phyloP scores from a whole-genome alignment of 306 rosid species.

The Quercus rubra region DNA sequence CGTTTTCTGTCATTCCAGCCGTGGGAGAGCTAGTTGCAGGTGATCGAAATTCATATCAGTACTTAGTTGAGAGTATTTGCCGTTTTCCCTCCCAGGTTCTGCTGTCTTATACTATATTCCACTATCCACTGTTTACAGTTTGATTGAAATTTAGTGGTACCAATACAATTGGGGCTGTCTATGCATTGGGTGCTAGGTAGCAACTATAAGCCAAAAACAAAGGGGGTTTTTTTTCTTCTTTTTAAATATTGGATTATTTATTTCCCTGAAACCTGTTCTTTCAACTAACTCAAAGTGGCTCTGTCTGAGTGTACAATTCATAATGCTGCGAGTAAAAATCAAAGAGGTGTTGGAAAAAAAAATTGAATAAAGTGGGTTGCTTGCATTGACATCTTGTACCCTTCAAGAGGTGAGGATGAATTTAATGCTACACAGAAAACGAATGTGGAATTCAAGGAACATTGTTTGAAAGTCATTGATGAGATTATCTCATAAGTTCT shows the following conservation, averaged over 20 bases:
- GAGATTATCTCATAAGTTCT: not conserved
- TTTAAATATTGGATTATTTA: not conserved
- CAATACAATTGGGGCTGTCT: not conserved
- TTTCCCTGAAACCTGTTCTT: not conserved
- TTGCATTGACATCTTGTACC: not conserved
- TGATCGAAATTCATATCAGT: conserved; percentile 85
- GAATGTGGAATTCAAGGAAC: not conserved
- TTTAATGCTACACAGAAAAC: not conserved
- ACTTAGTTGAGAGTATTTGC: conserved; percentile 90
- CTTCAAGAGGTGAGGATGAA: not conserved
- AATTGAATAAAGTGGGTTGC: not conserved
- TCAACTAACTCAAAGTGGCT: not conserved
- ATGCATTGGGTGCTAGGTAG: not conserved
- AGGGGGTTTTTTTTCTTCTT: too few species aligned
- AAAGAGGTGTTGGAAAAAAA: not conserved
- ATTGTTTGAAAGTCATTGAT: not conserved
- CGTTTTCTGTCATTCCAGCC: conserved; percentile 72
- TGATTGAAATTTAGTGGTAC: conserved; percentile 6
- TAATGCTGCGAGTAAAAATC: not conserved
- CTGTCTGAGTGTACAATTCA: not conserved
- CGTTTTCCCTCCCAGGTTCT: conserved; percentile 87
- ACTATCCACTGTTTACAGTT: not conserved
- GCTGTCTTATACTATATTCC: not conserved
- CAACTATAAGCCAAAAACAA: not conserved
- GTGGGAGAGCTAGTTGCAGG: conserved; percentile 80